Conservation (phyloP, 2,329 filamentous ascomycete genomes). For the Exophiala viscosa region DNA sequence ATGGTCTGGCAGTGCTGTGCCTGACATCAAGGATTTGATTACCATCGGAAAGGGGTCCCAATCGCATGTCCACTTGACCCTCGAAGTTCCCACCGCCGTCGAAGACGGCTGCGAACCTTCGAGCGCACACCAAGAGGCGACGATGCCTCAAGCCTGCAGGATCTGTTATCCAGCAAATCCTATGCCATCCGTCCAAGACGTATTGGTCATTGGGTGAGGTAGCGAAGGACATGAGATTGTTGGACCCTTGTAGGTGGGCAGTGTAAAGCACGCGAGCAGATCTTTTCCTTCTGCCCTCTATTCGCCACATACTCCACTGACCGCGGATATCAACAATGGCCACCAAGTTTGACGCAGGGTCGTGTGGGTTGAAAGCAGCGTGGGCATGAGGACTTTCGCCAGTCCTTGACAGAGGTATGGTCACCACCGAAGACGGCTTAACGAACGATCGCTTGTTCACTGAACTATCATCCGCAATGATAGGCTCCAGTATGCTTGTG, state of each 20-base stretch:
- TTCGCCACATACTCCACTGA: slow-evolving; percentile 52
- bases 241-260: slow-evolving; percentile 13
- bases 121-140: slow-evolving; percentile 51
- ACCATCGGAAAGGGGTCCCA: slow-evolving; percentile 35
- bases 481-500: slow-evolving; percentile 21
- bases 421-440: slow-evolving; percentile 46
- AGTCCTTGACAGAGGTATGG: slow-evolving; percentile 41
- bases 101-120: slow-evolving; percentile 41
- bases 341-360: slow-evolving; percentile 54
- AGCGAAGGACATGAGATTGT: slow-evolving; percentile 21
- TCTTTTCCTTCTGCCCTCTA: slow-evolving; percentile 34
- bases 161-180: slow-evolving; percentile 39
- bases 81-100: slow-evolving; percentile 29
- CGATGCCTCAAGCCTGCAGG: slow-evolving; percentile 29
- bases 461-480: slow-evolving; percentile 14
- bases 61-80: slow-evolving; percentile 33
- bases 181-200: slow-evolving; percentile 43
- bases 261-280: slow-evolving; percentile 33
- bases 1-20: slow-evolving; percentile 39
- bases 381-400: slow-evolving; percentile 50
- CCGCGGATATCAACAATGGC: slow-evolving; percentile 53
- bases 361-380: slow-evolving; percentile 59
- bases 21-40: slow-evolving; percentile 56
- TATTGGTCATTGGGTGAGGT: slow-evolving; percentile 17
- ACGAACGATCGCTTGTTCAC: slow-evolving; percentile 31